Evolutionary conservation across 108 stramenopile genomes (phyloP).

Genomic region (Nitzschia palea): DNA sequence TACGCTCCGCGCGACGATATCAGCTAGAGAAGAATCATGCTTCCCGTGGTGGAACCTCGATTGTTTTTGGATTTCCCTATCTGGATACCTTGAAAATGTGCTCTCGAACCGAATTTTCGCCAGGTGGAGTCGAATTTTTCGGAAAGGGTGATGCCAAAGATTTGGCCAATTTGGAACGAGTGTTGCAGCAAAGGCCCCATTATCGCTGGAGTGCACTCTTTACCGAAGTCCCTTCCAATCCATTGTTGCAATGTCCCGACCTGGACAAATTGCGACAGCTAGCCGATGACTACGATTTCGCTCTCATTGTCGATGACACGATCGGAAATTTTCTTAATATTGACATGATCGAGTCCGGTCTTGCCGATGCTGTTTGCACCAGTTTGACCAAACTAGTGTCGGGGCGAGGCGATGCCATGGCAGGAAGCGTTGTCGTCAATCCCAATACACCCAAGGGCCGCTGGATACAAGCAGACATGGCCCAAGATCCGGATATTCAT

Average conservation of each 20-base stretch:
- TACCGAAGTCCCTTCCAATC: constrained; percentile 78
- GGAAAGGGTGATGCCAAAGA: constrained; percentile 59
- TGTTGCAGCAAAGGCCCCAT: constrained; percentile 29
- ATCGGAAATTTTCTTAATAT: constrained; percentile 76
- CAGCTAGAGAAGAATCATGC: constrained; percentile 30
- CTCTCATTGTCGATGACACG: constrained; percentile 69
- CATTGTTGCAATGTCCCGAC: constrained; percentile 65
- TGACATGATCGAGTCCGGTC: constrained; percentile 48
- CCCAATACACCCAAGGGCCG: constrained; percentile 50
- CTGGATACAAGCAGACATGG: constrained; percentile 55
- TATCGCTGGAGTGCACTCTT: constrained; percentile 42
- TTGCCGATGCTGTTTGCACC: constrained; percentile 68
- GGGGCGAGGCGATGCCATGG: constrained; percentile 75
- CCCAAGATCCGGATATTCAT: constrained; percentile 25
- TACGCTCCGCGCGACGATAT: constrained; percentile 45
- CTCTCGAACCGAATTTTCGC: constrained; percentile 54
- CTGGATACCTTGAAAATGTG: constrained; percentile 76
- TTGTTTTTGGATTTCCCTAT: constrained; percentile 79
- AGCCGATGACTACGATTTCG: constrained; percentile 55
- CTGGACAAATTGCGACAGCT: constrained; percentile 44
- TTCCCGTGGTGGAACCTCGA: constrained; percentile 41
- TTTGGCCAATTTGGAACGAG: constrained; percentile 36
- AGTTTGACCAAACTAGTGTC: constrained; percentile 68
- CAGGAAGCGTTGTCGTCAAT: constrained; percentile 54
- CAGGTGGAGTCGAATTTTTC: constrained; percentile 64